Evolutionary conservation across 805 yeast genomes (phyloP).

Genomic region (Ogataea trehaloabstinens): DNA sequence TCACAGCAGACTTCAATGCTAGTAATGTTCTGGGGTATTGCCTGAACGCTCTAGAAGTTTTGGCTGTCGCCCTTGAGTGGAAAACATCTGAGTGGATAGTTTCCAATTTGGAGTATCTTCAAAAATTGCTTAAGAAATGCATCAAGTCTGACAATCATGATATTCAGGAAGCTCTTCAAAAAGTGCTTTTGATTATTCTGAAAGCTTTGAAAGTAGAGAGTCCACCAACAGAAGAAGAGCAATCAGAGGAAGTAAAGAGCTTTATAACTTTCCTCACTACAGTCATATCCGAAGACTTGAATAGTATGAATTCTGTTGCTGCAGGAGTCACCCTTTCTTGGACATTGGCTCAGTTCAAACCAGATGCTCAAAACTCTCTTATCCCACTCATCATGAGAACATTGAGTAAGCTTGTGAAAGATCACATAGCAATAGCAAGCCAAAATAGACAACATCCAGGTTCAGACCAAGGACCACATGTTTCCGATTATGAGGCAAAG

Average conservation of each 20-base stretch:
- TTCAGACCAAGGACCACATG: slow-evolving; percentile 17
- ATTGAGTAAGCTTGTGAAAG: slow-evolving; percentile 84
- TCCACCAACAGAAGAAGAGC: slow-evolving; percentile 44
- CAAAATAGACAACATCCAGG: slow-evolving; percentile 34
- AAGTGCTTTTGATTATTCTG: slow-evolving; percentile 68
- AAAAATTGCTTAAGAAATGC: slow-evolving; percentile 74
- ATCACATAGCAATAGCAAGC: slow-evolving; percentile 69
- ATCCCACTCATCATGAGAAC: slow-evolving; percentile 81
- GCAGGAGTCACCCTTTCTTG: slow-evolving; percentile 83
- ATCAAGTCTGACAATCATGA: slow-evolving; percentile 81
- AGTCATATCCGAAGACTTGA: slow-evolving; percentile 76
- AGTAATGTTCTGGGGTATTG: slow-evolving; percentile 73
- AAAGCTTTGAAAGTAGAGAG: slow-evolving; percentile 56
- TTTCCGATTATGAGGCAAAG: slow-evolving; percentile 67
- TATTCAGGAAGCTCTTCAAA: slow-evolving; percentile 78
- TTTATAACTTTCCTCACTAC: slow-evolving; percentile 61
- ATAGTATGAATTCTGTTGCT: slow-evolving; percentile 69
- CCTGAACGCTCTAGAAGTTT: slow-evolving; percentile 86
- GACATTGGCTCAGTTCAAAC: slow-evolving; percentile 75
- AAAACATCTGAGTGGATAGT: slow-evolving; percentile 77
- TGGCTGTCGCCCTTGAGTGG: slow-evolving; percentile 79
- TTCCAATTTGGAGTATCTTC: slow-evolving; percentile 65
- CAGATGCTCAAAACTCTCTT: slow-evolving; percentile 70
- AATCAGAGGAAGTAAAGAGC: slow-evolving; percentile 58
- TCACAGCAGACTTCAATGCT: slow-evolving; percentile 71